Base-by-base conservation (phyloP, 441 rosid genomes). In the Populus trichocarpa region DNA sequence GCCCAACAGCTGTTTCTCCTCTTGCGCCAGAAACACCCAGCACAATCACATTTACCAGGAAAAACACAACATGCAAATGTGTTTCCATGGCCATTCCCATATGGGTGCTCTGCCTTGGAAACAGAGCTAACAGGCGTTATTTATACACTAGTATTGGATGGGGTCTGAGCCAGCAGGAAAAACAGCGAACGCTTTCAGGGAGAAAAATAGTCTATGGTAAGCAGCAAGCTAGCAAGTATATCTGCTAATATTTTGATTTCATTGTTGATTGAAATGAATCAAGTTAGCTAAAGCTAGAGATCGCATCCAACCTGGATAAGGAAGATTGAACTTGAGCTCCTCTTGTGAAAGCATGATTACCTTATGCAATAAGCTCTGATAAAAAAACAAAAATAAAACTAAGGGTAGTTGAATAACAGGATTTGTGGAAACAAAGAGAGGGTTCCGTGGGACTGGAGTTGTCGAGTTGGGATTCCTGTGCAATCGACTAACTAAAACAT, bases 1-100 rank as follows among this genome's bases (percentile, higher is more conserved):
- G 92, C 4, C 92, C 94, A 0, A 88, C 83, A 2, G 90, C 91
- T 36, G 94, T 77, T 16, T 75, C 46, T 22, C 67, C 76, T 32
- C 33, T 59, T 2, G 42, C 86, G 70, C 35, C 69, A 53, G 25
- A 32, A 33, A 68, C 79, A 77, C 69, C 36, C 67, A 77, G 70
- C 20, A 76, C 12, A 67, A 80, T 50, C 76, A 78, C 81, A 82
- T 75, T 82, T 59, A 86, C 28, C 69, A 78, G 70, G 18, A 85
- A 20, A n/a, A 75, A 5, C 36, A 77, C 36, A 75, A 68, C 71
- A 77, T 28, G 79, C 82, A 71, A 67, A 20, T 32, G 77, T 67
- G 75, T 70, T 71, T 70, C 83, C 85, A 73, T 83, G 35, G 79
- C 71, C 53, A 25, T 33, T 32, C 6, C 33, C 33, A 32, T 4